Evolutionary conservation across 495 filamentous ascomycete genomes (phyloP).

Genomic region (Aspergillus olivimuriae): DNA sequence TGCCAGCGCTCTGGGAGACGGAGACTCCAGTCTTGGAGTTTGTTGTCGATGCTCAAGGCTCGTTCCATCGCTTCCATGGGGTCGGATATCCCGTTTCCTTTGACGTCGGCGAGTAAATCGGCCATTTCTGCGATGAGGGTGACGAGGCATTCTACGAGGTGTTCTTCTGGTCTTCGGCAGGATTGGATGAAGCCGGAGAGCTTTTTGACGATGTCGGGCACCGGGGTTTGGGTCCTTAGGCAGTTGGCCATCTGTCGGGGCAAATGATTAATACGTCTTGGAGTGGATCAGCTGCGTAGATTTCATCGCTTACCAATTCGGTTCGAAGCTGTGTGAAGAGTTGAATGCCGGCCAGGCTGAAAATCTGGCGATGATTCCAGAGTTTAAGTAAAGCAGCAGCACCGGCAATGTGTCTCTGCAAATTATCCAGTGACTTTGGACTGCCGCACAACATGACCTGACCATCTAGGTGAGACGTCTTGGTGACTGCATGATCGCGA

Average conservation of each 20-base stretch:
- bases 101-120: conserved; percentile 7
- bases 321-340: conserved; percentile 8
- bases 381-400: conserved; percentile 1
- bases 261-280: background rate
- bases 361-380: conserved; percentile 1
- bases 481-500: background rate
- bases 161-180: background rate
- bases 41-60: background rate
- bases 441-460: conserved; percentile 1
- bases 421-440: conserved; percentile 4
- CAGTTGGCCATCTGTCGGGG: conserved; percentile 6
- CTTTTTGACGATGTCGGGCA: conserved; percentile 1
- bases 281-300: background rate
- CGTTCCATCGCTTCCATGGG: conserved; percentile 3
- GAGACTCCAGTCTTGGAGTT: background rate
- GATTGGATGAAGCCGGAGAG: conserved; percentile 1
- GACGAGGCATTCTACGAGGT: conserved; percentile 2
- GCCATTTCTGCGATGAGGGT: conserved; percentile 1
- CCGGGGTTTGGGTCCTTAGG: conserved; percentile 1
- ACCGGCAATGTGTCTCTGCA: conserved; percentile 3
- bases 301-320: background rate
- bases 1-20: conserved; percentile 3
- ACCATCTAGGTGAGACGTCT: background rate
- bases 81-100: background rate
- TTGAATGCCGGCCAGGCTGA: conserved; percentile 1